Evolutionary conservation across 495 filamentous ascomycete species (phyloP).

Genomic region (Podospora australis): DNA sequence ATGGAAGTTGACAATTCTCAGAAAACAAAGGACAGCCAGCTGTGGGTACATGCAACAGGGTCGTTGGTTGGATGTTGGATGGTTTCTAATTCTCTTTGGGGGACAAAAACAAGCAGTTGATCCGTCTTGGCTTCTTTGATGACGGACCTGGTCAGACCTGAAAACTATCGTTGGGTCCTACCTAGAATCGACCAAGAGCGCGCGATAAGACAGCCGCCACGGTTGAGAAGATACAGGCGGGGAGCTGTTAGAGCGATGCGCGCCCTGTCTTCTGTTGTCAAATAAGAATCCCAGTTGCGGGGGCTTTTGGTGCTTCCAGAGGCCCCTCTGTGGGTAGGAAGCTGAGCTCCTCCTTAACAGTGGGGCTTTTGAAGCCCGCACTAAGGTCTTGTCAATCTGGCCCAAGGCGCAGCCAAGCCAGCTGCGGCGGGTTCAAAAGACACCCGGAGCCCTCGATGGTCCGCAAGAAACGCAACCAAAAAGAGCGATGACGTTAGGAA

Average conservation of each 20-base stretch:
- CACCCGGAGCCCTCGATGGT: neutral
- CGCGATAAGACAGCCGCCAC: neutral
- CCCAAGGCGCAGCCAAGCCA: neutral
- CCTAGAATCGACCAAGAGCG: neutral
- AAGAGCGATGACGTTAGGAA: neutral
- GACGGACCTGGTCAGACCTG: neutral
- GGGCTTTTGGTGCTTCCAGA: neutral
- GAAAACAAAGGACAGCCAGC: no score
- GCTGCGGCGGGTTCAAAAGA: neutral
- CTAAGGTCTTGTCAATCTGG: constrained; percentile 1
- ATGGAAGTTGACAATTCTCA: no score
- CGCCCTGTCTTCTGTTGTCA: neutral
- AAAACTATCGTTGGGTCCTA: neutral
- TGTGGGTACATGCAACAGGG: no score
- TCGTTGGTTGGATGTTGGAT: no score
- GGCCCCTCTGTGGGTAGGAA: no score
- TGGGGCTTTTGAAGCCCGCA: neutral
- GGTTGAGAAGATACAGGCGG: neutral
- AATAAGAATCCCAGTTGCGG: neutral
- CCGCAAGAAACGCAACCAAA: neutral
- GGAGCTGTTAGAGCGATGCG: neutral
- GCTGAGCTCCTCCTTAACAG: constrained; percentile 1
- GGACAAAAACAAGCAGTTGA: no score
- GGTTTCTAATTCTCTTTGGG: no score
- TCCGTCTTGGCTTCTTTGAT: neutral